Base-by-base conservation (phyloP, 371 early-diverging fungal species). In the Saksenaea oblongispora region DNA sequence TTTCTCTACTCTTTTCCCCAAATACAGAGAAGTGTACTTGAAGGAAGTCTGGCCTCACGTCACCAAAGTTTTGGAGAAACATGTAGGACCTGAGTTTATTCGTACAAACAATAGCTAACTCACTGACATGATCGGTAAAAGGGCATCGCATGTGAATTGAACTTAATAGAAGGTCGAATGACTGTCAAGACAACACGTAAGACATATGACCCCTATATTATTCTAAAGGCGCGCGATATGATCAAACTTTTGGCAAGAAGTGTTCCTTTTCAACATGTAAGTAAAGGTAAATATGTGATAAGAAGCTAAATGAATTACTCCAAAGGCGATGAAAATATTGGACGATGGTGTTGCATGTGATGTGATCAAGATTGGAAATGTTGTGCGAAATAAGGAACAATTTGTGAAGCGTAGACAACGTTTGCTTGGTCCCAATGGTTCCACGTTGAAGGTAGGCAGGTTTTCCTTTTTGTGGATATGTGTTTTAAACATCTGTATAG, bases 391-490 rank as follows among this genome's bases (percentile, higher is more conserved):
- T 82, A 98, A 98, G 84, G 97, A 98, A 73, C 86, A 96, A 13
- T 99, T 99, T 79, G 94, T 99, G 22, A 99, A 98, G 75, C 90
- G 99, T 63, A 87, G 99, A 64, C 97, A 98, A 71, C 85, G 99
- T 60, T 78, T 99, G 34, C 86, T 98, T 69, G 99, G 99, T 14
- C 99, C 99, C 13, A 93, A 96, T 64, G 99, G 98, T 44, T 96
- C 96, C 72, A 99, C 99, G 8, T 80, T 99, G 22, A 98, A 97
- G 83, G 82, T 82, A 72, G 18, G 18, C 22, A 4, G 3, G 3
- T 22, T 5, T 22, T 8, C 22, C 10, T 18, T 0, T 17, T 22
- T 18, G 9, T n/a, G 18, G 51, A 10, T 47, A 8, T 8, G 5
- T 4, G 22, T 22, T 36, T 82, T 65, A 27, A 35, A 24, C 3